Percentiles rank a stretch among this genome's conserved stretches.
Evolutionary conservation across 2,329 filamentous ascomycete species (phyloP).

Genomic region (Alternaria angustiovoidea): DNA sequence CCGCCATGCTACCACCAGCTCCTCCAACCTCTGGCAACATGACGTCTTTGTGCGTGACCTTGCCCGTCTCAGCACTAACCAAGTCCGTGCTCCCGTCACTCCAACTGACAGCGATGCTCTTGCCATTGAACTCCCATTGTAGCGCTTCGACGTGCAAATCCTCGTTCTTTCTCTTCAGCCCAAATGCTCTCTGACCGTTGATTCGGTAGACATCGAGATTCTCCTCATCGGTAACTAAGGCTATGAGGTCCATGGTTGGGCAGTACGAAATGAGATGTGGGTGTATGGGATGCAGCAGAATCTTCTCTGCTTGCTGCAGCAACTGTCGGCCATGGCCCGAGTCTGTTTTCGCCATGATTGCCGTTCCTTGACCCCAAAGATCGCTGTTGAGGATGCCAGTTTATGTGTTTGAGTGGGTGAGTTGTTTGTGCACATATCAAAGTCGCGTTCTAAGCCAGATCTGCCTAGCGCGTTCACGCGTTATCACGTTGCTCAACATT

Average conservation of each 20-base stretch:
- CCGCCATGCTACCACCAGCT: constrained; percentile 2
- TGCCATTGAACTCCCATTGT: constrained; percentile 63
- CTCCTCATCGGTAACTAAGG: constrained; percentile 72
- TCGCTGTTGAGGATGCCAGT: constrained; percentile 12
- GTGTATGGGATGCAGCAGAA: constrained; percentile 59
- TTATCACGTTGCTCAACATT: constrained; percentile 30
- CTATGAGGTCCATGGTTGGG: constrained; percentile 84
- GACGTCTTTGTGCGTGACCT: constrained; percentile 72
- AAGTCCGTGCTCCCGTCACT: constrained; percentile 80
- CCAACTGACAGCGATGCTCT: constrained; percentile 83
- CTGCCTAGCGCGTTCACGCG: constrained; percentile 34
- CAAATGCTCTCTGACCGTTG: constrained; percentile 75
- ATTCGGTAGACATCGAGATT: constrained; percentile 80
- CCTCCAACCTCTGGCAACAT: constrained; percentile 20
- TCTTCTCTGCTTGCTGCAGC: constrained; percentile 53
- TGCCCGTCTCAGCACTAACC: constrained; percentile 80
- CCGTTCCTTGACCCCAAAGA: constrained; percentile 9
- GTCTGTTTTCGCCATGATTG: constrained; percentile 16
- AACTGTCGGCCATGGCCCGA: constrained; percentile 26
- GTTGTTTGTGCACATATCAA: constrained; percentile 21
- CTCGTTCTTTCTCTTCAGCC: constrained; percentile 53
- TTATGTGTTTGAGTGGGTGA: constrained; percentile 11
- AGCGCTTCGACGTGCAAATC: constrained; percentile 48
- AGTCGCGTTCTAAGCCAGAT: constrained; percentile 25
- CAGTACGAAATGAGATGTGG: constrained; percentile 74